phyloP scores from a whole-genome alignment of 441 rosid genomes.

The Hypseocharis bilobata region DNA sequence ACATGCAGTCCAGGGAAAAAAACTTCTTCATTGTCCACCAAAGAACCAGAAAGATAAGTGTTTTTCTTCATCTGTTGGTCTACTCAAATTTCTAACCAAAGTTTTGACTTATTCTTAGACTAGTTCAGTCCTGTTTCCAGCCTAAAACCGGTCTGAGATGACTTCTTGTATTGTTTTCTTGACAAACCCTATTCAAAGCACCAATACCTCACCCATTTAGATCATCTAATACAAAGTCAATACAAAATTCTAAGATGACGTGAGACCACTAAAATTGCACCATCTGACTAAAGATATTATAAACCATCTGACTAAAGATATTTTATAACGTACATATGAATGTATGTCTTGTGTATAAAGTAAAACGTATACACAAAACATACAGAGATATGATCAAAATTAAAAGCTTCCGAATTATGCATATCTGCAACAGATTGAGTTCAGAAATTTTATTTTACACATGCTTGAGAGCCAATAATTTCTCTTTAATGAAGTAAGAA shows the following conservation, averaged over 20 bases:
- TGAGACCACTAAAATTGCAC: neutral
- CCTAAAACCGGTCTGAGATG: neutral
- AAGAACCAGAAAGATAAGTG: neutral
- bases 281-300: too few species aligned
- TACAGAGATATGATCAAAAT: constrained; percentile 1
- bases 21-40: neutral
- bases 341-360: neutral
- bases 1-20: neutral
- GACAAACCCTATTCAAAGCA: neutral
- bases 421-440: neutral
- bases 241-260: neutral
- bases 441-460: constrained; percentile 14
- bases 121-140: neutral
- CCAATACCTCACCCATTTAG: neutral
- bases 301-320: too few species aligned
- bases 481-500: constrained; percentile 10
- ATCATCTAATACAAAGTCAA: neutral
- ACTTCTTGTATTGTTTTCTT: neutral
- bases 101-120: neutral
- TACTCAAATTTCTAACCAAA: neutral
- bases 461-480: constrained; percentile 16
- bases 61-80: neutral
- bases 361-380: too few species aligned
- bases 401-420: constrained; percentile 1
- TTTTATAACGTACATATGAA: too few species aligned